Conservation (phyloP, 2,329 filamentous ascomycete genomes). For the Pezicula carpinea region DNA sequence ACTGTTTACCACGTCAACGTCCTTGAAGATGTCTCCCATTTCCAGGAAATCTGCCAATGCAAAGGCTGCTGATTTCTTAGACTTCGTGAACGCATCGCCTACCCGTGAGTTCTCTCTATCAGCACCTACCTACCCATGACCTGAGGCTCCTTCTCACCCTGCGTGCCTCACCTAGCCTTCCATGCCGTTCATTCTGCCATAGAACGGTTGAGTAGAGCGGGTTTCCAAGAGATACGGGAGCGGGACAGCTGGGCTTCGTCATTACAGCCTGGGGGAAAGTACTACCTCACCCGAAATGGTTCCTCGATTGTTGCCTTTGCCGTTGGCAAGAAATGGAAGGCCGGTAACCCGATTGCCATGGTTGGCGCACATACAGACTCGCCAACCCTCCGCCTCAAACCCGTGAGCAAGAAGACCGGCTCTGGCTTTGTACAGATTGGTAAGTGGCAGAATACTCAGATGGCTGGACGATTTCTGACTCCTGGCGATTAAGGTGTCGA, state of each 20-base stretch:
- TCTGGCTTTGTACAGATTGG: conserved; percentile 87
- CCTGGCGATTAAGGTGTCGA: conserved; percentile 58
- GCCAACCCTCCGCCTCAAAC: conserved; percentile 86
- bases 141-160: conserved; percentile 1
- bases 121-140: too few relatives aligned
- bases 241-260: conserved; percentile 81
- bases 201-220: conserved; percentile 71
- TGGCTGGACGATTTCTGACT: too few relatives aligned
- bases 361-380: conserved; percentile 96
- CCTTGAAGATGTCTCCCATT: conserved; percentile 20
- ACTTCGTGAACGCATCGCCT: conserved; percentile 91
- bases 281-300: conserved; percentile 90
- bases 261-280: conserved; percentile 83
- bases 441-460: too few relatives aligned
- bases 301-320: conserved; percentile 92
- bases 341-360: conserved; percentile 88
- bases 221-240: conserved; percentile 86
- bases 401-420: conserved; percentile 81
- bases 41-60: conserved; percentile 18
- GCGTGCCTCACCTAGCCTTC: conserved; percentile 60
- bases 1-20: conserved; percentile 5
- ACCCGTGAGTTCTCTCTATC: conserved; percentile 60
- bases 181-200: conserved; percentile 83
- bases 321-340: conserved; percentile 84
- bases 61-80: conserved; percentile 66